Conservation (phyloP, 371 early-diverging fungal genomes). For the Funneliformis caledonium region DNA sequence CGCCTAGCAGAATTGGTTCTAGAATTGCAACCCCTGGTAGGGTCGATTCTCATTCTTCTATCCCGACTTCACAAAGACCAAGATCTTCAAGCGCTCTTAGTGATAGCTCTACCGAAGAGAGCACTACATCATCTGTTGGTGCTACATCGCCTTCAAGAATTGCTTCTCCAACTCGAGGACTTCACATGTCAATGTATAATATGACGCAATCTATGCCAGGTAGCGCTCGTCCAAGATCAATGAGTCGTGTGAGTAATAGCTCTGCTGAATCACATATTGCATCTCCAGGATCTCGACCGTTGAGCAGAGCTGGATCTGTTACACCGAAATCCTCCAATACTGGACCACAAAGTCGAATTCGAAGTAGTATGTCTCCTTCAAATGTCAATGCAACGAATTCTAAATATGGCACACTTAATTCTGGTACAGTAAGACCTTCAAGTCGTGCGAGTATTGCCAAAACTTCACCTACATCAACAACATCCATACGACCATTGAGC, state of each 20-base stretch:
- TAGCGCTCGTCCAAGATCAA: constrained; percentile 31
- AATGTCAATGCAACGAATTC: background rate
- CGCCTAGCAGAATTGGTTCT: constrained; percentile 22
- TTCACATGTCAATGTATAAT: constrained; percentile 8
- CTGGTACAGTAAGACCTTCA: constrained; percentile 13
- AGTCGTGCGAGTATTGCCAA: constrained; percentile 16
- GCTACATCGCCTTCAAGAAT: constrained; percentile 17
- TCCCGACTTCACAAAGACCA: background rate
- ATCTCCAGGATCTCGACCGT: background rate
- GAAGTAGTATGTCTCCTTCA: background rate
- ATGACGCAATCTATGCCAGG: background rate
- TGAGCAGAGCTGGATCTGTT: constrained; percentile 1
- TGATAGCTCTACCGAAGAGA: constrained; percentile 38
- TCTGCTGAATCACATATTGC: constrained; percentile 20
- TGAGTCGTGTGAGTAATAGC: constrained; percentile 30
- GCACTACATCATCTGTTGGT: constrained; percentile 34
- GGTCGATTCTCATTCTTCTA: constrained; percentile 10
- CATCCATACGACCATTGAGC: background rate
- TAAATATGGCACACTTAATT: background rate
- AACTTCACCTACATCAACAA: background rate
- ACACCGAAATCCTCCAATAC: background rate
- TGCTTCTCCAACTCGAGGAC: constrained; percentile 29
- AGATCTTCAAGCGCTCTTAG: constrained; percentile 32
- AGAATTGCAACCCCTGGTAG: constrained; percentile 25
- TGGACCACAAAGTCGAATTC: background rate